Evolutionary conservation across 2,329 filamentous ascomycete genomes (phyloP).

Genomic region (Thyridium curvatum): DNA sequence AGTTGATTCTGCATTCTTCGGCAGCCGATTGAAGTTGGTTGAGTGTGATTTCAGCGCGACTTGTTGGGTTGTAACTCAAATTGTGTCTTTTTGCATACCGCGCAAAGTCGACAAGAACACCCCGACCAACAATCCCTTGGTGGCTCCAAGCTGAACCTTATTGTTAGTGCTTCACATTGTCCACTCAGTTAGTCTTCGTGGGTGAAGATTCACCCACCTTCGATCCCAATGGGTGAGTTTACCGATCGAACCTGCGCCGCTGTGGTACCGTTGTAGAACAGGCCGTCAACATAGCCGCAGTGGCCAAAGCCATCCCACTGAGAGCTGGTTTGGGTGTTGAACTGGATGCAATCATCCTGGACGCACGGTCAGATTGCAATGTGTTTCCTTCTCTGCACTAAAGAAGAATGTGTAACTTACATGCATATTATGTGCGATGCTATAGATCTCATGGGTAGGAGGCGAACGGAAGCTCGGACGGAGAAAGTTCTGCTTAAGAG

Average conservation of each 20-base stretch:
- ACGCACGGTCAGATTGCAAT: too few species aligned
- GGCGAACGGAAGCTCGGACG: too few species aligned
- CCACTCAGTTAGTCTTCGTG: too few species aligned
- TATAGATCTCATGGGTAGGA: too few species aligned
- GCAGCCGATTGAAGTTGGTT: conserved; percentile 24
- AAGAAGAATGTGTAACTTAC: too few species aligned
- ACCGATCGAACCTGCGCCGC: conserved; percentile 27
- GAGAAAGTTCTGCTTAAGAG: neutral
- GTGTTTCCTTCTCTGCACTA: too few species aligned
- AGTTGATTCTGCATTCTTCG: conserved; percentile 21
- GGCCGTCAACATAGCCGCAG: conserved; percentile 25
- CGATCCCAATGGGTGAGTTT: conserved; percentile 30
- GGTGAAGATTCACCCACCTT: conserved; percentile 10
- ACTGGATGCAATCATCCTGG: conserved; percentile 5
- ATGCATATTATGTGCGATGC: too few species aligned
- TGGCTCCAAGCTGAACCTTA: conserved; percentile 22
- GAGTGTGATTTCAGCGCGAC: conserved; percentile 13
- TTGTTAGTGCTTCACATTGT: too few species aligned
- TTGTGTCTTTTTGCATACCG: conserved; percentile 6
- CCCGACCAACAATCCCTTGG: conserved; percentile 35
- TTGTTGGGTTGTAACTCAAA: conserved; percentile 6
- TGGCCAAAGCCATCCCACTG: conserved; percentile 33
- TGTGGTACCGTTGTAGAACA: conserved; percentile 33
- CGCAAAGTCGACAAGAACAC: conserved; percentile 37
- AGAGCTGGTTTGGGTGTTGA: conserved; percentile 8